phyloP scores from a whole-genome alignment of 805 yeast species.

The Yarrowia osloensis region DNA sequence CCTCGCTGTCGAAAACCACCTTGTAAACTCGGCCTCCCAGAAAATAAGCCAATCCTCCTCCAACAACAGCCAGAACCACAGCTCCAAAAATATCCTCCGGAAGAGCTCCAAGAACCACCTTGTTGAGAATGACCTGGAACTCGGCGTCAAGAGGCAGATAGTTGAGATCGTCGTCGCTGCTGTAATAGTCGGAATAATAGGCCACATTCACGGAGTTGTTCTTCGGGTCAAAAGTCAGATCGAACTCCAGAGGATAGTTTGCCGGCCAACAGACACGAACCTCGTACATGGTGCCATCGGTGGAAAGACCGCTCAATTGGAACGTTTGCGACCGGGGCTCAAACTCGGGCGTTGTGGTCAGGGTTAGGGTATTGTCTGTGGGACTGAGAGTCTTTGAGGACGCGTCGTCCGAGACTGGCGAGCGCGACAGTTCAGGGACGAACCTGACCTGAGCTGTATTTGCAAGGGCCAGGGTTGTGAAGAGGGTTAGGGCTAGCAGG shows the following conservation, averaged over 20 bases:
- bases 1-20: neutral
- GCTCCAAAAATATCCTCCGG: conserved; percentile 19
- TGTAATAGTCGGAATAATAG: neutral
- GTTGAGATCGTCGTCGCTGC: neutral
- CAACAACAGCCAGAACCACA: neutral
- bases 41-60: neutral
- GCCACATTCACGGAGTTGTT: neutral
- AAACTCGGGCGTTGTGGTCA: conserved; percentile 2
- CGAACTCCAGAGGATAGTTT: conserved; percentile 1
- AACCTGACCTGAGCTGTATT: conserved; percentile 16
- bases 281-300: conserved; percentile 23
- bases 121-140: neutral
- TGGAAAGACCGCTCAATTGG: neutral
- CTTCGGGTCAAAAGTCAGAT: neutral
- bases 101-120: conserved; percentile 11
- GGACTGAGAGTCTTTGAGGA: neutral
- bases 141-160: neutral
- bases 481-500: neutral
- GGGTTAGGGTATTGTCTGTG: neutral
- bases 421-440: neutral
- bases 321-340: neutral
- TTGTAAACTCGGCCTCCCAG: neutral
- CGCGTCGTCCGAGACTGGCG: neutral
- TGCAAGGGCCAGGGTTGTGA: conserved; percentile 1
- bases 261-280: conserved; percentile 29